Percentiles rank a stretch among this genome's conserved stretches.
These are phyloP conservation scores for Juglanconis oblonga DNA, from an alignment of 2,329 filamentous ascomycete genomes.

Conservation along the genomic window DNA sequence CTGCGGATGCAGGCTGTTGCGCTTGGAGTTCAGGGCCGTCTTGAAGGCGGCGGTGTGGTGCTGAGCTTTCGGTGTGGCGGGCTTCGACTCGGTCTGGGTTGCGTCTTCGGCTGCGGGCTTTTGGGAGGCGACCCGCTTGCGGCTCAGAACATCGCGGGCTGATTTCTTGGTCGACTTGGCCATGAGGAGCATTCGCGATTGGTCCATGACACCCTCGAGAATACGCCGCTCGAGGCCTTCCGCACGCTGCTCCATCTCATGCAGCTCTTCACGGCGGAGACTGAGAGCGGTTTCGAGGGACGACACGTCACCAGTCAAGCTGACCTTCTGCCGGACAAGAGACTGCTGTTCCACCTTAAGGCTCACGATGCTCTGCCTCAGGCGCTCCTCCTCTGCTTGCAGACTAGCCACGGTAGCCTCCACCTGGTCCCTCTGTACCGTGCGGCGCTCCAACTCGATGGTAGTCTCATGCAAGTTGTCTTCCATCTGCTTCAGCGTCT, in stretches of 20 bases:
- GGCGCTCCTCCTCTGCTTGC: slow-evolving; percentile 47
- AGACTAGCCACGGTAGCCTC: slow-evolving; percentile 50
- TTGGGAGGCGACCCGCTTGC: slow-evolving; percentile 51
- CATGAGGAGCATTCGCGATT: slow-evolving; percentile 87
- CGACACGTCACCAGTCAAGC: slow-evolving; percentile 80
- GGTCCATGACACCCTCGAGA: slow-evolving; percentile 91
- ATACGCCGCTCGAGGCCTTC: slow-evolving; percentile 89
- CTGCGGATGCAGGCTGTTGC: slow-evolving; percentile 48
- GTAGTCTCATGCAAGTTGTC: slow-evolving; percentile 77
- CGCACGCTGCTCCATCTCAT: slow-evolving; percentile 84
- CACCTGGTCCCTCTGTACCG: slow-evolving; percentile 62
- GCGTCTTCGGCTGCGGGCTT: slow-evolving; percentile 25
- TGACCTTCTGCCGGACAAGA: slow-evolving; percentile 73
- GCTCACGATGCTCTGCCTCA: slow-evolving; percentile 53
- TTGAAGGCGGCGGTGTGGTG: slow-evolving; percentile 38
- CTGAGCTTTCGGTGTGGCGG: slow-evolving; percentile 13
- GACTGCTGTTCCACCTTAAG: slow-evolving; percentile 71
- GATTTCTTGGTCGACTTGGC: slow-evolving; percentile 52
- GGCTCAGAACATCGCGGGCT: slow-evolving; percentile 54
- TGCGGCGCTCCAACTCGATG: slow-evolving; percentile 74
- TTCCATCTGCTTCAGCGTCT: slow-evolving; percentile 76
- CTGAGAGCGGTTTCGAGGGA: slow-evolving; percentile 86
- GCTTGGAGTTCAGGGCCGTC: slow-evolving; percentile 53
- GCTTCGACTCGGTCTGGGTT: slow-evolving; percentile 26
- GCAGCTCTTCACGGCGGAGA: slow-evolving; percentile 85